Base-by-base conservation (phyloP, 1,139 yeast genomes). In the Diutina neorugosa region DNA sequence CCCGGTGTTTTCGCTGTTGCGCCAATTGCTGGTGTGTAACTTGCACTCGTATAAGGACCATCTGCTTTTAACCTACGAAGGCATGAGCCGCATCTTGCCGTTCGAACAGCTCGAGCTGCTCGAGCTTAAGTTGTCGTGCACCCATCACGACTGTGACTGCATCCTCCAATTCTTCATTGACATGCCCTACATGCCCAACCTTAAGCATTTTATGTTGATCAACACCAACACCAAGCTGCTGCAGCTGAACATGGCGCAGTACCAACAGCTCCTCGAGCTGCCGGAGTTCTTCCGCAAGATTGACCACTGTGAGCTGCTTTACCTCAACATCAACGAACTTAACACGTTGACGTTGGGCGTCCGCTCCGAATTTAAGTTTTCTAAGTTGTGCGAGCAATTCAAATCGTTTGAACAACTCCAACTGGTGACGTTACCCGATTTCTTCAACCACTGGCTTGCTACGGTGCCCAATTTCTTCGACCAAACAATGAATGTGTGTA, bases 41-140 rank as follows among this genome's bases (percentile, higher is more conserved):
- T 59, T 64, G 9, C 67, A 65, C 53, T 57, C 62, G 1, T 60
- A 56, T 52, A 58, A 60, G 52, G 58, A 59, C 11, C 55, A 58
- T 27, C 59, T 62, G 5, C 46, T 52, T 14, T 52, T 64, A 43
- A 37, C 53, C 2, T 61, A 55, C 48, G 51, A 56, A 1, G 53
- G 56, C n/a, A 53, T 65, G 50, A 54, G 54, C 23, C 53, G 54
- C n/a, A 54, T 61, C 8, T 54, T 64, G 18, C 59, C 63, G 52
- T 54, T 64, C 46, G 53, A 54, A 21, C 53, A 54, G 6, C 53
- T 65, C 20, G 54, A 59, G 25, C 61, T 60, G 40, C 55, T 65
- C 41, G 69, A 66, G 53, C 54, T 65, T 34, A 65, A 66, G 51
- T 51, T 62, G 2, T 62, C 62, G 52, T 66, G 69, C 52, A 60